Evolutionary conservation across 768 basidiomycete genomes (phyloP).

Genomic region (Paxillus involutus): DNA sequence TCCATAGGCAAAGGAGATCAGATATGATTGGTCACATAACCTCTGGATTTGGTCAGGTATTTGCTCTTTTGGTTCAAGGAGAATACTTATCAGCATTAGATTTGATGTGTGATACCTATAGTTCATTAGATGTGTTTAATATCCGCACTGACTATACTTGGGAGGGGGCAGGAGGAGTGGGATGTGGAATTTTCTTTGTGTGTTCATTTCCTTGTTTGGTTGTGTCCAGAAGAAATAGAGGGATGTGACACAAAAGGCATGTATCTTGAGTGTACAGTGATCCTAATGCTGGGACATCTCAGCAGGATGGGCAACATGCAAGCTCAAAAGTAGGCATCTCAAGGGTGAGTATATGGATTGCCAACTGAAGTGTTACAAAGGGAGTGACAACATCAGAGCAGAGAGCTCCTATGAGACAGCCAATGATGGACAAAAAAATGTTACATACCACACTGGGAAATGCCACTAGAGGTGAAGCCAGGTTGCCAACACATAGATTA

Average conservation of each 20-base stretch:
- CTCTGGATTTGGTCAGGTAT: too few relatives aligned
- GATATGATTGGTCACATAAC: too few relatives aligned
- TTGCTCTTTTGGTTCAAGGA: too few relatives aligned
- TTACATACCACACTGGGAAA: slow-evolving; percentile 25
- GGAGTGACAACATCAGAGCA: slow-evolving; percentile 10
- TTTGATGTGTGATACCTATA: slow-evolving; percentile 26
- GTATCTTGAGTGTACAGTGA: too few relatives aligned
- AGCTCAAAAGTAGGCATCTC: slow-evolving; percentile 12
- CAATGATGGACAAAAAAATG: slow-evolving; percentile 14
- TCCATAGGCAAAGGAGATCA: too few relatives aligned
- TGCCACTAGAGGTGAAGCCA: slow-evolving; percentile 31
- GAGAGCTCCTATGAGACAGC: slow-evolving; percentile 7
- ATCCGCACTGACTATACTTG: slow-evolving; percentile 18
- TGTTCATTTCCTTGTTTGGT: too few relatives aligned
- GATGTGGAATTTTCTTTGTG: slow-evolving; percentile 9
- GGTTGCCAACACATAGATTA: slow-evolving; percentile 20
- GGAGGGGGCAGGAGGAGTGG: slow-evolving; percentile 32
- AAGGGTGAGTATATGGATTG: slow-evolving; percentile 10
- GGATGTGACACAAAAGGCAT: too few relatives aligned
- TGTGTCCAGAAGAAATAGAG: too few relatives aligned
- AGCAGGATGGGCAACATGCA: too few relatives aligned
- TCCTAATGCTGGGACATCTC: too few relatives aligned
- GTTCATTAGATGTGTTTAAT: background rate
- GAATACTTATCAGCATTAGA: slow-evolving; percentile 12
- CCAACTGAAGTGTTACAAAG: slow-evolving; percentile 15